Base-by-base conservation (phyloP, 768 basidiomycete species). In the Mrakia gelida region DNA sequence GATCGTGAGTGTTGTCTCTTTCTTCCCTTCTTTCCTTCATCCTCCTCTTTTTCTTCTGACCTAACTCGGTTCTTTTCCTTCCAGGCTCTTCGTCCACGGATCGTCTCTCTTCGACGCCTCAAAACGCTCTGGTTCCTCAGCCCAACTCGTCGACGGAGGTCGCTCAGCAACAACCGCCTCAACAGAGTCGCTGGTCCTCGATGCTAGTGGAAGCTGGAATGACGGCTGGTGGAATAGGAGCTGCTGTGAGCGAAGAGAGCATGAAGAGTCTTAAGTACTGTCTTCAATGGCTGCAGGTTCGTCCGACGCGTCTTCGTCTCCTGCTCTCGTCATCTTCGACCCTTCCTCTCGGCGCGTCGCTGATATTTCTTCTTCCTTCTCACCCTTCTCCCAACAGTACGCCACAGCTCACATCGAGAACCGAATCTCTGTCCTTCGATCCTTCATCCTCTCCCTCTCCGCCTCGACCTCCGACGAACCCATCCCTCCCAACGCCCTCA, bases 171-270 rank as follows among this genome's bases (percentile, higher is more conserved):
- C 63, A 67, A 49, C 38, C 56, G 23, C 41, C 74, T 63, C 61
- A 49, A 21, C 38, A 34, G 21, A 38, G 62, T 83, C 87, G 92
- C 61, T 94, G 92, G 93, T 93, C 94, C 81, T 89, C 91, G 0
- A 88, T 95, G 38, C 85, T 95, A 59, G 86, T 91, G 32, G 94
- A 95, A 84, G 94, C 93, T 2, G 93, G 94, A 21, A 76, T 80
- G 52, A 79, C 81, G 0, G 81, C 81, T 11, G 82, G 82, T 38
- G 94, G 94, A 0, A 86, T 96, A 49, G 89, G 93, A 77, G 93
- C 92, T 0, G 94, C 94, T 11, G 86, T 95, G 45, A 94, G 93
- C 83, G 93, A 95, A 80, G 94, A 95, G 84, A 94, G 91, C 81
- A 92, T 96, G 91, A 87, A 92, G 75, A 87, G 92, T 74, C 84